Base-by-base conservation (phyloP, 176 grass and related monocot species). In the Raddia guianensis region DNA sequence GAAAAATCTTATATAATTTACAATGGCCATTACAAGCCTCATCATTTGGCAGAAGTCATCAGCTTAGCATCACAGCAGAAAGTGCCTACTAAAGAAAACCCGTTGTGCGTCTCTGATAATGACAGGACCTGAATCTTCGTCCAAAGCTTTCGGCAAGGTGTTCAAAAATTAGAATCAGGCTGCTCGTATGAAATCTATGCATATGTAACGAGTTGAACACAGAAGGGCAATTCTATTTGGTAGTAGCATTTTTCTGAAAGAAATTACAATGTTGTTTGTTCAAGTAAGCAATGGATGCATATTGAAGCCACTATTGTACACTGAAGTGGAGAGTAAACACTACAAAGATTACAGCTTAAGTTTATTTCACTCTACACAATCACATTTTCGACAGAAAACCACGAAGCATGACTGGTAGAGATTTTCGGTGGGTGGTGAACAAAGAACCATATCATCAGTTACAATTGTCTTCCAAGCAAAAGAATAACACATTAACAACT, bases 391-490 rank as follows among this genome's bases (percentile, higher is more conserved):
- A 72, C 43, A 81, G 12, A 85, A 85, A 71, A 82, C 50, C 61
- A 85, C 54, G 76, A 70, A 72, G 42, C 87, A 19, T 72, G 43
- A 85, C 72, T 45, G 71, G 48, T 33, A 66, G 77, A 77, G 82
- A 77, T 7, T 66, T 77, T 81, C 7, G 72, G 32, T 42, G 49
- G 80, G 77, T 20, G 72, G 64, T 67, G 82, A 85, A 89, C 87
- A 77, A 89, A 85, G 87, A 85, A 85, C 73, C 82, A 89, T 89
- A 85, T 85, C 72, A 89, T 85, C 87, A 81, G 87, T 89, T 89
- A 89, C 87, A 89, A 85, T 77, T 85, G 87, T 89, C 87, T 85
- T 81, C 65, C 87, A 89, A 85, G 77, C 82, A 89, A 89, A 87
- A 85, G 77, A 89, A 81, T 89, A 89, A 77, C 87, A 89, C 81